Evolutionary conservation across 306 rosid genomes (phyloP), one percentile per base, ranked within the genome.

Genomic region (Urtica urens): DNA sequence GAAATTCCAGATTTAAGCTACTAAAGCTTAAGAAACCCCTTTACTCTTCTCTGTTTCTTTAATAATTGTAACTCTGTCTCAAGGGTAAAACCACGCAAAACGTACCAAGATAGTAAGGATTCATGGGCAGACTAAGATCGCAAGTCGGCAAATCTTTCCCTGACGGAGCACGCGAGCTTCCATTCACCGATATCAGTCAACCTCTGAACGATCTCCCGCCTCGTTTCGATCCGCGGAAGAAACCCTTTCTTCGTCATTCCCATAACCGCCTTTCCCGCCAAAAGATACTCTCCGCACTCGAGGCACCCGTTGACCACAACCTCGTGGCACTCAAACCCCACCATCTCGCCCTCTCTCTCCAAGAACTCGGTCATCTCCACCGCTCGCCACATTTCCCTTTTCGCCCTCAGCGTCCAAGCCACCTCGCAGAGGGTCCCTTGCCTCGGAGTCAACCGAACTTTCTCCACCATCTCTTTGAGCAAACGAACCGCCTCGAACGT

Each of bases 271-370:
- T 84, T 84, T 65, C 78, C 95, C 0, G 93, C 90, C 61, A 84
- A 72, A 74, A 78, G 68, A 61, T 74, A 78, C 65, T 88, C 90
- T 0, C 27, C 58, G 46, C 45, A 66, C 78, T 81, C 97, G 66
- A 84, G 53, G 63, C 94, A 83, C 39, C 88, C 94, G 52, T 87
- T 72, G 55, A 60, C 68, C 25, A 72, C 79, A 48, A 62, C n/a
- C 66, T 88, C 93, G 21, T 88, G 76, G 76, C 77, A 63, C 76
- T 80, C 88, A 54, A 84, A 88, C 46, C 80, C 93, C 14, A 83
- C 59, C 57, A 39, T 30, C n/a, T 23, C 47, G 34, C 62, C 71
- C 69, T 73, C 72, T 65, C 35, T 69, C 67, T 78, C 86, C 64
- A 87, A 56, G 51, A 83, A 67, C 34, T 64, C 79, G 59, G 80